These are phyloP conservation scores for Scedosporium apiospermum DNA, from an alignment of 2,329 filamentous ascomycete genomes.

Conservation along the genomic window DNA sequence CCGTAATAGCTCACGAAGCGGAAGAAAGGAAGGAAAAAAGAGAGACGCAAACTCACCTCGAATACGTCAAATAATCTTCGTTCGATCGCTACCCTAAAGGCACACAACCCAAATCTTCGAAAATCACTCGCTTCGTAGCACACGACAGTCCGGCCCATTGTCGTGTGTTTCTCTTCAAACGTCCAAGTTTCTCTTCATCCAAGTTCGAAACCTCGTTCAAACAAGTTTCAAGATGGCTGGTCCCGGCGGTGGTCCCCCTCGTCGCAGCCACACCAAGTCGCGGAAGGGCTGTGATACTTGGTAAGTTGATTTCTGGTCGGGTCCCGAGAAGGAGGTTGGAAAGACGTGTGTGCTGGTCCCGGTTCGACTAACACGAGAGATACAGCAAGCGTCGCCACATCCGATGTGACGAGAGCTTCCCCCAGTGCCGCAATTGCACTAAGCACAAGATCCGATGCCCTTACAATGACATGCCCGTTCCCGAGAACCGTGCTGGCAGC, in stretches of 20 bases:
- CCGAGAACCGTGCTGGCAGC: slow-evolving; percentile 49
- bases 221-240: slow-evolving; percentile 61
- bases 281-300: slow-evolving; percentile 97
- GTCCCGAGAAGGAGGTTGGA: too few species aligned
- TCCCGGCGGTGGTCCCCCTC: slow-evolving; percentile 86
- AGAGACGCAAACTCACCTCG: slow-evolving; percentile 7
- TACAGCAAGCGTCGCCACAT: slow-evolving; percentile 83
- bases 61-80: background rate
- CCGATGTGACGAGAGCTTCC: slow-evolving; percentile 93
- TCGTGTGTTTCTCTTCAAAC: background rate
- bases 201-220: slow-evolving; percentile 8
- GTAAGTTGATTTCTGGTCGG: slow-evolving; percentile 23
- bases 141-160: background rate
- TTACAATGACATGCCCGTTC: slow-evolving; percentile 78
- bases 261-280: slow-evolving; percentile 93
- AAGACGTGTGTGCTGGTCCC: background rate
- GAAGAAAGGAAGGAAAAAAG: slow-evolving; percentile 10
- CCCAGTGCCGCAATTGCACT: slow-evolving; percentile 97
- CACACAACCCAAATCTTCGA: background rate
- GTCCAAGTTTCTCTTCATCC: background rate
- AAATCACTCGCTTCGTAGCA: background rate
- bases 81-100: background rate
- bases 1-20: background rate
- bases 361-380: slow-evolving; percentile 11
- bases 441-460: slow-evolving; percentile 98